Base-by-base conservation (phyloP, 768 basidiomycete species). In the Asterophora lycoperdoides region DNA sequence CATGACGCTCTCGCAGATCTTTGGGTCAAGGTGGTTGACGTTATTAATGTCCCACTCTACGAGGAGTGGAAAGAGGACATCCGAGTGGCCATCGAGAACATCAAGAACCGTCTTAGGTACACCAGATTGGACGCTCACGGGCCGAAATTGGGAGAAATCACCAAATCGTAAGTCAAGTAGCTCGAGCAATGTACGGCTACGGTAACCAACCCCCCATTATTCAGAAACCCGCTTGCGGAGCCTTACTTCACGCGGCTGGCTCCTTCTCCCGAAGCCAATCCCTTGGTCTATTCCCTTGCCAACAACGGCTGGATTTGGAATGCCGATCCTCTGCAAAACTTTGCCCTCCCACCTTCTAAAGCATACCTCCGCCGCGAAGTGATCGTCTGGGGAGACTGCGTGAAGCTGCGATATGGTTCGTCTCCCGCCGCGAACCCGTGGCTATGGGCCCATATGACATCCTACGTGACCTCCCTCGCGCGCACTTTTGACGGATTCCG, bases 241-340 rank as follows among this genome's bases (percentile, higher is more conserved):
- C 67, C 78, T 3, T 97, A 97, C 70, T 99, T 99, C 68, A 97
- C 93, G 1, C 85, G 93, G 19, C 66, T 97, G 10, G 71, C 54
- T 33, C 77, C 72, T 29, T 67, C 59, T 18, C 59, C 65, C 8
- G 51, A 69, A 30, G 64, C 71, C 11, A 75, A 79, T 44, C 77
- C 74, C n/a, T 60, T 72, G 26, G 71, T 77, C 11, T 88, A 93
- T 61, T 85, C 89, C 2, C 72, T 99, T 23, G 96, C 95, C 5
- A 97, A 98, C 68, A 99, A 99, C 62, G 96, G 96, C 2, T 99
- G 96, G 96, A 93, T 99, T 56, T 99, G 96, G 95, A 72, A 86
- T 55, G 94, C 95, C 2, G 85, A 99, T 61, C 95, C 96, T 0
- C 77, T 98, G 13, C 77, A 84, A 55, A 97, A 97, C 69, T 99